Percentiles rank a stretch among this genome's conserved stretches.
Conservation (phyloP, 306 rosid genomes). For the Inga laurina region DNA sequence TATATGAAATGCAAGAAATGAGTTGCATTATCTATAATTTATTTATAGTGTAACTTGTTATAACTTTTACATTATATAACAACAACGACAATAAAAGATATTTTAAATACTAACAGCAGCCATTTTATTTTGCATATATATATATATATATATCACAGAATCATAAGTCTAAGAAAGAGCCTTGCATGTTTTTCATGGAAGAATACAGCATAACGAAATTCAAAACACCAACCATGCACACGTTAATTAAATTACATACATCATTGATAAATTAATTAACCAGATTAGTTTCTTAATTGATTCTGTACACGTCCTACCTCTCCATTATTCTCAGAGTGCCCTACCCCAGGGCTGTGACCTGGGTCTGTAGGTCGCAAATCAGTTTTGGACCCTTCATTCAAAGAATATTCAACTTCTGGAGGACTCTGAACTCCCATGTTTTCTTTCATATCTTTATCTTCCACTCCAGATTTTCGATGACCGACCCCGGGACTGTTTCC, state of each 20-base stretch:
- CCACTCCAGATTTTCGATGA: conserved; percentile 10
- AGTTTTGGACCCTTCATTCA: background rate
- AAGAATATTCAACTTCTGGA: background rate
- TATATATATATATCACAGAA: background rate
- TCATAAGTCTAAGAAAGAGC: background rate
- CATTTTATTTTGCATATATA: background rate
- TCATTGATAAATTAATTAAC: background rate
- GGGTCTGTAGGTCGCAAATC: conserved; percentile 44
- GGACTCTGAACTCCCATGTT: conserved; percentile 6
- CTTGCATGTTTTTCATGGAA: background rate
- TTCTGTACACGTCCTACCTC: background rate
- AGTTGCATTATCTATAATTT: background rate
- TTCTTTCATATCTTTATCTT: background rate
- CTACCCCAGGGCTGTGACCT: conserved; percentile 53
- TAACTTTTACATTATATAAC: background rate
- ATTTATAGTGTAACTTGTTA: background rate
- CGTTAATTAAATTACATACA: background rate
- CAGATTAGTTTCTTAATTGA: background rate
- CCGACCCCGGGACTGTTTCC: conserved; percentile 69
- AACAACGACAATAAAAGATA: background rate
- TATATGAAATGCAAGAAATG: background rate
- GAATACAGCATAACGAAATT: background rate
- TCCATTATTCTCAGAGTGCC: conserved; percentile 29
- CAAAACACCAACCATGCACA: background rate
- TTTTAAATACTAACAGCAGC: background rate